Conservation (phyloP, 176 grass and related monocot species). For the Pontederia crassipes region DNA sequence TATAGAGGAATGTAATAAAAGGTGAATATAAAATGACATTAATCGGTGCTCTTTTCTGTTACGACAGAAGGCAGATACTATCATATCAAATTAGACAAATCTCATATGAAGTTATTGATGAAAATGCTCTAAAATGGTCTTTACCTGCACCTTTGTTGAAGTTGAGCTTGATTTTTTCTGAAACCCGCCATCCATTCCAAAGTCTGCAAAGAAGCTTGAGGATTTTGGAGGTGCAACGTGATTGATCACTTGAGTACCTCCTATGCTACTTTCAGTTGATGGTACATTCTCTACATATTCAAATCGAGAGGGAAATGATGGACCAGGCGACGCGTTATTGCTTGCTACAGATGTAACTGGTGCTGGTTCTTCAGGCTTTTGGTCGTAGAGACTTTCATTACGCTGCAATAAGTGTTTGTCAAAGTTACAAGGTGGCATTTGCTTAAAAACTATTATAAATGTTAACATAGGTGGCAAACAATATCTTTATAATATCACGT, state of each 20-base stretch:
- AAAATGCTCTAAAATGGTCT: background rate
- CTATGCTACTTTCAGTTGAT: conserved; percentile 29
- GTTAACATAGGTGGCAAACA: background rate
- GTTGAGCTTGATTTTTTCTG: conserved; percentile 46
- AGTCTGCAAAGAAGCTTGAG: conserved; percentile 85
- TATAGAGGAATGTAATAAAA: no score
- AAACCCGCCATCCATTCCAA: conserved; percentile 69
- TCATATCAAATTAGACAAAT: background rate
- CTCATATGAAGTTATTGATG: background rate
- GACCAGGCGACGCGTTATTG: conserved; percentile 26
- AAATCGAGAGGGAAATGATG: conserved; percentile 61
- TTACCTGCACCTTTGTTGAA: conserved; percentile 76
- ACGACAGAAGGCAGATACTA: no score
- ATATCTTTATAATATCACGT: background rate
- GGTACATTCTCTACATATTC: conserved; percentile 58
- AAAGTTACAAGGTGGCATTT: background rate
- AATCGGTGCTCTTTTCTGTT: no score
- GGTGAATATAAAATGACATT: no score
- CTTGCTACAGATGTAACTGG: conserved; percentile 33
- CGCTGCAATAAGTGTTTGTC: conserved; percentile 27
- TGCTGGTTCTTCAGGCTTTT: conserved; percentile 78
- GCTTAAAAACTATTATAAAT: background rate
- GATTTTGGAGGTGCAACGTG: conserved; percentile 87
- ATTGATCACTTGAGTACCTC: conserved; percentile 38
- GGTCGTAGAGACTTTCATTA: conserved; percentile 80